Evolutionary conservation across 768 basidiomycete genomes (phyloP).

Genomic region (Phlegmacium glaucopus): DNA sequence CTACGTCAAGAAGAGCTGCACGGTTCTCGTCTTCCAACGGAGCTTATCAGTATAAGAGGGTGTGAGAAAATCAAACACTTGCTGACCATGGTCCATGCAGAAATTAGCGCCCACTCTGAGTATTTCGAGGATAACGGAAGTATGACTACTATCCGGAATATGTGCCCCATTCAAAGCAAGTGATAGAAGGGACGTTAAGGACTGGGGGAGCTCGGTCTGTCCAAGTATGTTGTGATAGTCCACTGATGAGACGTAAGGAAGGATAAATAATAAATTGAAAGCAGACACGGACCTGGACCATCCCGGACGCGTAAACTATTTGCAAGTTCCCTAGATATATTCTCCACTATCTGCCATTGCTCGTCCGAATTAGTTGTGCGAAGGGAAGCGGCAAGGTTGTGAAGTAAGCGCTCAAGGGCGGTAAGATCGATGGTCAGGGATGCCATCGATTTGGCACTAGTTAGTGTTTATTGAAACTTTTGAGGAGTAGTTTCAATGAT

Average conservation of each 20-base stretch:
- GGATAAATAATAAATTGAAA: constrained; percentile 10
- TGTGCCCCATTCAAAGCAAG: constrained; percentile 48
- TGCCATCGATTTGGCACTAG: constrained; percentile 8
- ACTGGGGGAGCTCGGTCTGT: constrained; percentile 58
- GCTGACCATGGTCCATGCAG: constrained; percentile 78
- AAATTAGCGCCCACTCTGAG: constrained; percentile 80
- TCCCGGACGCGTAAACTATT: constrained; percentile 59
- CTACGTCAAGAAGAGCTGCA: constrained; percentile 63
- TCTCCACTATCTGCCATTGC: constrained; percentile 51
- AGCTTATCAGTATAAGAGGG: background rate
- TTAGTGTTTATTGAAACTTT: background rate
- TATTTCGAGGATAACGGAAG: constrained; percentile 59
- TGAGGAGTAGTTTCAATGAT: background rate
- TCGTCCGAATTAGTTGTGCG: constrained; percentile 26
- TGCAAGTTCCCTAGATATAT: constrained; percentile 53
- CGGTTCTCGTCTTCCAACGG: constrained; percentile 65
- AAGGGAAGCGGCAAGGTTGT: constrained; percentile 30
- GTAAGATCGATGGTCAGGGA: constrained; percentile 26
- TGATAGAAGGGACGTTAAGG: constrained; percentile 58
- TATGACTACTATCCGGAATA: constrained; percentile 42
- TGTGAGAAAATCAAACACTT: background rate
- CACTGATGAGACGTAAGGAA: constrained; percentile 32
- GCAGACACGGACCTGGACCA: constrained; percentile 35
- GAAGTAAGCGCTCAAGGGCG: constrained; percentile 32
- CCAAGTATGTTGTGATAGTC: constrained; percentile 74